Percentiles rank a stretch among this genome's conserved stretches.
Conservation (phyloP, 164 flowering plant genomes). For the Aristolochia fimbriata region DNA sequence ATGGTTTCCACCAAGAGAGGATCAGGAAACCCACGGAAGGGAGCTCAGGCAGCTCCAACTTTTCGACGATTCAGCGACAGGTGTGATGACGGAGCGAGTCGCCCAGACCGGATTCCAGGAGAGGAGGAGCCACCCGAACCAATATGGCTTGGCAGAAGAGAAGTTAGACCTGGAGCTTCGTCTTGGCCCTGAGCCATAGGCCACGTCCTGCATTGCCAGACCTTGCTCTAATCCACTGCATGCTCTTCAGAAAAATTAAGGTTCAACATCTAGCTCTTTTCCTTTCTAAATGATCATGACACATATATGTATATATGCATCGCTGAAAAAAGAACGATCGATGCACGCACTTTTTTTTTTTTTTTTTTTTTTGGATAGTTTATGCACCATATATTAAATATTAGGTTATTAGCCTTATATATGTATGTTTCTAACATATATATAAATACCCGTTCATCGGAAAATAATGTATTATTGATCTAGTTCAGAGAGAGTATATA, state of each 20-base stretch:
- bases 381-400: neutral
- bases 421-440: no score
- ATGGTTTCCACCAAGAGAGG: neutral
- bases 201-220: neutral
- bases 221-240: neutral
- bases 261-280: neutral
- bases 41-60: conserved; percentile 18
- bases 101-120: conserved; percentile 3
- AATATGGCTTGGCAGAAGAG: neutral
- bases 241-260: neutral
- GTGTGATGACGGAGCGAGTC: conserved; percentile 1
- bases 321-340: neutral
- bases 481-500: no score
- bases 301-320: no score
- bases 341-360: neutral
- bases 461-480: no score
- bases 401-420: no score
- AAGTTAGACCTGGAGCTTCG: conserved; percentile 53
- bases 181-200: conserved; percentile 31
- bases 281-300: neutral
- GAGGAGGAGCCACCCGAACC: conserved; percentile 4
- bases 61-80: conserved; percentile 15
- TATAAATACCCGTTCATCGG: no score
- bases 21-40: conserved; percentile 1
- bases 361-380: neutral